Evolutionary conservation across 1,284 basidiomycete species (phyloP), one percentile per base, ranked within the genome.

Genomic region (Volvariella volvacea): DNA sequence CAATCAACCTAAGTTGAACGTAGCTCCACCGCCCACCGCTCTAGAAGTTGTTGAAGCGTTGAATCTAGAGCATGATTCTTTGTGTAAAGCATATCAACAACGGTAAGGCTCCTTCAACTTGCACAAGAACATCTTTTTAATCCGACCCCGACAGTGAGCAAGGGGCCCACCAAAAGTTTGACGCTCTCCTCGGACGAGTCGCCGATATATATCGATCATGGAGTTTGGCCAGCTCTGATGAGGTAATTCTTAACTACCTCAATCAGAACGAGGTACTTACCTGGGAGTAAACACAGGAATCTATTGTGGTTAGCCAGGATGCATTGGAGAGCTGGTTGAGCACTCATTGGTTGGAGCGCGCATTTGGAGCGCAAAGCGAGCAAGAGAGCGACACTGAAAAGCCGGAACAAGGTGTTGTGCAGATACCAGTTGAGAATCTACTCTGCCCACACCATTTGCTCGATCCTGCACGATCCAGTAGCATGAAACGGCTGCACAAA

Each of bases 401-500:
- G 25, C 25, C 25, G 6, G 25, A 28, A 28, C 12, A 31, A 25
- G 36, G 41, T 15, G 22, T 33, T 8, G 39, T 46, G 39, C 43
- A 33, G 25, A 55, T 60, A 16, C 47, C 55, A 6, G 52, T 59
- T 39, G 55, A 64, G 28, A 71, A 75, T 34, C 70, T 88, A 28
- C 49, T 77, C 10, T 90, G 87, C 50, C 54, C 52, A 21, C 88
- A 90, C 56, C 73, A 69, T 12, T 57, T 52, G 22, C 64, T 88
- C 16, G 68, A 83, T 59, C 83, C 83, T 9, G 54, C 55, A 17
- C 78, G 76, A 54, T 70, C 72, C 1, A 55, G 55, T 40, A 64
- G 74, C 49, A 82, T 89, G 76, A 90, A 89, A 56, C 72, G 79
- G 43, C 71, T 91, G 31, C 64, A 59, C 31, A 53, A 61, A 55